A percentile compares a stretch with the other conserved stretches of the same genome.
These are phyloP conservation scores for Papilionanthe hybrid DNA, from an alignment of 116 monocot genomes.

Conservation along the genomic window DNA sequence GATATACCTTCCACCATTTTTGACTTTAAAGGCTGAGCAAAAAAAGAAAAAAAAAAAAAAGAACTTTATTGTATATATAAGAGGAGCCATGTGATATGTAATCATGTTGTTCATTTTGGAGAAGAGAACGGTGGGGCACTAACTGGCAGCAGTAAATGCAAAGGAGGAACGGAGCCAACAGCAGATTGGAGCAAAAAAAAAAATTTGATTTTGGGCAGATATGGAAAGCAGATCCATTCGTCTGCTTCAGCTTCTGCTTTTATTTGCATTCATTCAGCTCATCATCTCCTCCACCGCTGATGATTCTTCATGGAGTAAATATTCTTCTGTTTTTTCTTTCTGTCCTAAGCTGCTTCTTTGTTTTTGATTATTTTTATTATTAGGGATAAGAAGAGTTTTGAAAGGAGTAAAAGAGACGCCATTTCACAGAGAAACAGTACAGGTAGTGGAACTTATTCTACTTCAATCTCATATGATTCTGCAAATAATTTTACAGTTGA, in stretches of 20 bases:
- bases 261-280: slow-evolving; percentile 1
- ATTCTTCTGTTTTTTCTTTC: neutral
- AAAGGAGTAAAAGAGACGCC: neutral
- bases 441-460: neutral
- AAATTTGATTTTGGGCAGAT: neutral
- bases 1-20: neutral
- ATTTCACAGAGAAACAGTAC: neutral
- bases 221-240: slow-evolving; percentile 4
- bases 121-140: neutral
- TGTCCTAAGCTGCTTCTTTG: neutral
- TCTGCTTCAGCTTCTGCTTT: slow-evolving; percentile 1
- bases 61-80: neutral
- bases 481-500: too few relatives aligned
- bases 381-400: neutral
- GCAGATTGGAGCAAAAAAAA: neutral
- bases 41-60: neutral
- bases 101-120: neutral
- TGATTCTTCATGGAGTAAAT: slow-evolving; percentile 4
- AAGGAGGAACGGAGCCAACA: neutral
- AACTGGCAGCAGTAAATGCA: neutral
- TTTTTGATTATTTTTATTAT: neutral
- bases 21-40: neutral
- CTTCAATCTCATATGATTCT: too few relatives aligned
- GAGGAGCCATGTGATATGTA: neutral
- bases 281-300: slow-evolving; percentile 3